Percentiles rank a stretch among this genome's conserved stretches.
phyloP scores from a whole-genome alignment of 2,329 filamentous ascomycete genomes.

The Waltergamsia citrina region DNA sequence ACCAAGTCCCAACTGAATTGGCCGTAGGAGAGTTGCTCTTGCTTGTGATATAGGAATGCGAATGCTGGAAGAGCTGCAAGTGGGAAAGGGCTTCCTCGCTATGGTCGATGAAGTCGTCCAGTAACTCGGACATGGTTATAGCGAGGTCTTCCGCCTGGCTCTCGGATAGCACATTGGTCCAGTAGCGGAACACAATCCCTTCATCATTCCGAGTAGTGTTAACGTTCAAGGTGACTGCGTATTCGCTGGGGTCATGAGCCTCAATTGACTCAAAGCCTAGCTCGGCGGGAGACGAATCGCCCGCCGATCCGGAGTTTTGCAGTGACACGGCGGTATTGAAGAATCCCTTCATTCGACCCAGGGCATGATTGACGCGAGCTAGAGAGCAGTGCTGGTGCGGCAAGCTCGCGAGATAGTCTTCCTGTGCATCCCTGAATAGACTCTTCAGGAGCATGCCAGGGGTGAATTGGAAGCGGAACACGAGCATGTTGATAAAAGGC shows the following conservation, averaged over 20 bases:
- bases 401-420: conserved; percentile 33
- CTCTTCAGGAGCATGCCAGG: conserved; percentile 10
- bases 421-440: conserved; percentile 32
- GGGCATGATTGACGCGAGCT: conserved; percentile 30
- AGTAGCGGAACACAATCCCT: conserved; percentile 13
- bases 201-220: conserved; percentile 13
- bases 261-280: conserved; percentile 10
- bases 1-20: background rate
- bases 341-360: conserved; percentile 12
- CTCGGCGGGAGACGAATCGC: background rate
- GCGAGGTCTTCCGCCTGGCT: conserved; percentile 10
- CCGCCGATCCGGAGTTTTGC: conserved; percentile 11
- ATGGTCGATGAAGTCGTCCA: conserved; percentile 10
- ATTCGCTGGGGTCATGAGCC: conserved; percentile 17
- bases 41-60: background rate
- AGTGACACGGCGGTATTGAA: conserved; percentile 23
- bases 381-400: conserved; percentile 39
- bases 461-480: conserved; percentile 31
- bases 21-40: background rate
- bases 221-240: conserved; percentile 19
- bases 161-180: conserved; percentile 9
- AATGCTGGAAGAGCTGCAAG: conserved; percentile 5
- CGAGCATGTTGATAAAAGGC: conserved; percentile 45
- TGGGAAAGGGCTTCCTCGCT: conserved; percentile 8
- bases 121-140: conserved; percentile 8